These are phyloP conservation scores for Williopsis jadinii DNA, from an alignment of 1,139 yeast genomes.

Conservation along the genomic window DNA sequence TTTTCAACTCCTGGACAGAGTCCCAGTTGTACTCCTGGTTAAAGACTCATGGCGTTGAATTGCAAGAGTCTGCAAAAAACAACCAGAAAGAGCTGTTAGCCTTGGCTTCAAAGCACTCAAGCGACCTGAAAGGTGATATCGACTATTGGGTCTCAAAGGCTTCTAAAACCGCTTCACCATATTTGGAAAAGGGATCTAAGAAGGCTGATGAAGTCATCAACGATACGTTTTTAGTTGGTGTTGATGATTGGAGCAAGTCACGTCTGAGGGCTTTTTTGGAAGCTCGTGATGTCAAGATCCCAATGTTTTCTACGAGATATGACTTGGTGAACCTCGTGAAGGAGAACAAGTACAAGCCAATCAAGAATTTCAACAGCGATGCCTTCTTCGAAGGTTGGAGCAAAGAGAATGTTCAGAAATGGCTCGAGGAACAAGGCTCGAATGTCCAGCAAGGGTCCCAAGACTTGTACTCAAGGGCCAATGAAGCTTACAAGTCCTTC, in stretches of 20 bases:
- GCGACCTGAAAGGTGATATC: slow-evolving; percentile 31
- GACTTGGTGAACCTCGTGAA: slow-evolving; percentile 43
- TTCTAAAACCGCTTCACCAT: slow-evolving; percentile 27
- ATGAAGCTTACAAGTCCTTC: slow-evolving; percentile 16
- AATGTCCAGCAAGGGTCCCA: slow-evolving; percentile 31
- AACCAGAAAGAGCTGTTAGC: slow-evolving; percentile 32
- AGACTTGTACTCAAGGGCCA: slow-evolving; percentile 30
- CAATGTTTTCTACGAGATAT: slow-evolving; percentile 38
- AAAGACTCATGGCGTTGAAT: slow-evolving; percentile 34
- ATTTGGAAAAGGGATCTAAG: slow-evolving; percentile 25
- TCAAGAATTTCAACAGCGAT: slow-evolving; percentile 28
- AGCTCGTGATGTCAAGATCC: slow-evolving; percentile 42
- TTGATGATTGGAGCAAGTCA: slow-evolving; percentile 42
- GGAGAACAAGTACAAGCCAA: slow-evolving; percentile 36
- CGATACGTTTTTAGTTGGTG: slow-evolving; percentile 39
- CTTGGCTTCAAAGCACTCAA: slow-evolving; percentile 31
- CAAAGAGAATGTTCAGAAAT: slow-evolving; percentile 31
- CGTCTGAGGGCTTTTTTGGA: slow-evolving; percentile 44
- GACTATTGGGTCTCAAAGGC: slow-evolving; percentile 30
- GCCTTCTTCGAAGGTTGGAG: slow-evolving; percentile 42
- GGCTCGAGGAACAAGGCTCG: slow-evolving; percentile 33
- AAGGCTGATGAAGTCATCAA: slow-evolving; percentile 30
- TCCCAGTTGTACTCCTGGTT: slow-evolving; percentile 42
- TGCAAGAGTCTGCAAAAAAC: slow-evolving; percentile 28
- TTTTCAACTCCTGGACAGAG: slow-evolving; percentile 42